Evolutionary conservation across 306 rosid species (phyloP).

Genomic region (Ammopiptanthus mongolicus): DNA sequence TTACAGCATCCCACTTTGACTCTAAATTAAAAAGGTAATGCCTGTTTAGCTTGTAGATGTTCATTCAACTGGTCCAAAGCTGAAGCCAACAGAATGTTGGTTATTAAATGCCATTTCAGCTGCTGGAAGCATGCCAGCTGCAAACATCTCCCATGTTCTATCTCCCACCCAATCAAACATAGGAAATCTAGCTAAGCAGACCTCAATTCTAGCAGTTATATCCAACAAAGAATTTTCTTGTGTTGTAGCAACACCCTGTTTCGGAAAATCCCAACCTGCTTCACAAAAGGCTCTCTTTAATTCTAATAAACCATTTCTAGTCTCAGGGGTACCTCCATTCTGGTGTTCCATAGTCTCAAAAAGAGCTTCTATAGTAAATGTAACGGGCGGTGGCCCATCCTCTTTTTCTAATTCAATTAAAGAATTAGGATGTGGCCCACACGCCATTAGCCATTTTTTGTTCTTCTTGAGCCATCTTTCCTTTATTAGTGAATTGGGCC

Average conservation of each 20-base stretch:
- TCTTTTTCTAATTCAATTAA: too few relatives aligned
- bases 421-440: too few relatives aligned
- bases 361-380: too few relatives aligned
- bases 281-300: slow-evolving; percentile 98
- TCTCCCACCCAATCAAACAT: slow-evolving; percentile 99
- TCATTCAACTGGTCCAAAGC: slow-evolving; percentile 50
- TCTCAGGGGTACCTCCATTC: slow-evolving; percentile 99
- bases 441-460: too few relatives aligned
- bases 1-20: slow-evolving; percentile 58
- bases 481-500: too few relatives aligned
- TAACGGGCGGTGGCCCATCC: too few relatives aligned
- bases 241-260: slow-evolving; percentile 98
- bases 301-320: slow-evolving; percentile 91
- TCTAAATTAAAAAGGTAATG: slow-evolving; percentile 44
- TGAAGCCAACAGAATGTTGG: slow-evolving; percentile 36
- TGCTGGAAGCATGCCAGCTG: slow-evolving; percentile 99
- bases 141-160: slow-evolving; percentile 95
- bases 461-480: too few relatives aligned
- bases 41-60: slow-evolving; percentile 39
- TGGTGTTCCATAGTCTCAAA: too few relatives aligned
- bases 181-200: slow-evolving; percentile 96
- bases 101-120: slow-evolving; percentile 50
- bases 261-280: slow-evolving; percentile 85
- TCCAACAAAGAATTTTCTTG: slow-evolving; percentile 91
- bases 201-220: slow-evolving; percentile 96